Conservation (phyloP, 306 rosid genomes). For the Notholithocarpus densiflorus region DNA sequence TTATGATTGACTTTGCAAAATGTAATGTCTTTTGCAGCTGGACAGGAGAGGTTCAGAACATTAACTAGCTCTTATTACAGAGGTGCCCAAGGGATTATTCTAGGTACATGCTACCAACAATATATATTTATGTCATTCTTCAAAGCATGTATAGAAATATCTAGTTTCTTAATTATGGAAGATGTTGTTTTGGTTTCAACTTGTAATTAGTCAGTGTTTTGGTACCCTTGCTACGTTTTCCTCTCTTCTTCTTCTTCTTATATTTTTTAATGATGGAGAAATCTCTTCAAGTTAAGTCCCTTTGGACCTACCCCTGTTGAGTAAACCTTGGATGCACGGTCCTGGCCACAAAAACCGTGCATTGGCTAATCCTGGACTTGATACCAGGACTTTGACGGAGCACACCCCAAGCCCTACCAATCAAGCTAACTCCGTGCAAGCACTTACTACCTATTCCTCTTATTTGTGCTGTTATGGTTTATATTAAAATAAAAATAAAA, state of each 20-base stretch:
- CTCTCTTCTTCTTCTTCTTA: not conserved
- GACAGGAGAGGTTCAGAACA: slow-evolving; percentile 96
- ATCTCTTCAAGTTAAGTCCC: no score
- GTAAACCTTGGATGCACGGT: no score
- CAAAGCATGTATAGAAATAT: not conserved
- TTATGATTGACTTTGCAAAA: slow-evolving; percentile 1
- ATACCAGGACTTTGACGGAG: no score
- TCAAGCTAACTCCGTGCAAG: no score
- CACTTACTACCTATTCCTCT: not conserved
- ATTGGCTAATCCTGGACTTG: no score
- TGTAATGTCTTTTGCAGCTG: slow-evolving; percentile 68
- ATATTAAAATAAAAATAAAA: not conserved
- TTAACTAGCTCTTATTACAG: slow-evolving; percentile 88
- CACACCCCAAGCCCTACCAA: no score
- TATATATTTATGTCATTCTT: not conserved
- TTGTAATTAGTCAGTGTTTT: not conserved
- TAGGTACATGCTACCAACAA: slow-evolving; percentile 53
- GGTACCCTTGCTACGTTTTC: not conserved
- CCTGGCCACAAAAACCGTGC: no score
- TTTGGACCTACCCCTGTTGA: no score
- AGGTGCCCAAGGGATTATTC: slow-evolving; percentile 94
- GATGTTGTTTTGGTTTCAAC: not conserved
- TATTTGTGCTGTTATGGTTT: not conserved
- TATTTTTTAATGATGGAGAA: no score
- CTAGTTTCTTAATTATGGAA: not conserved